phyloP scores from a whole-genome alignment of 140 eudicot genomes.

The Eryngium alpinum region DNA sequence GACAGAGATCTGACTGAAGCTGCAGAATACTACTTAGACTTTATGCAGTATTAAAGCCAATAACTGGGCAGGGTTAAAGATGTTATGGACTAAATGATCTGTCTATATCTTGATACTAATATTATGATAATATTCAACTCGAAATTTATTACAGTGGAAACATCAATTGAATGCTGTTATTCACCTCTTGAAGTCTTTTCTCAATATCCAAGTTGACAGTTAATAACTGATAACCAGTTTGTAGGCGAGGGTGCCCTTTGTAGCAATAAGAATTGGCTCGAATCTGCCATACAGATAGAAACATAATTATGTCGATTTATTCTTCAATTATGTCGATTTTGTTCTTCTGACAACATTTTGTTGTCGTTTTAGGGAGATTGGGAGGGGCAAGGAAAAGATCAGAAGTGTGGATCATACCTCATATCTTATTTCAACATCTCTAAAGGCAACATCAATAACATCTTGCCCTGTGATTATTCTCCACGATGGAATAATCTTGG shows the following conservation, averaged over 20 bases:
- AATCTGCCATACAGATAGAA: conserved; percentile 31
- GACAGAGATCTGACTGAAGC: no score
- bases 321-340: no score
- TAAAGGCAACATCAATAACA: conserved; percentile 59
- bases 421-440: conserved; percentile 52
- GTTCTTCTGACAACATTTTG: background rate
- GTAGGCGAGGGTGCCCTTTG: conserved; percentile 72
- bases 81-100: background rate
- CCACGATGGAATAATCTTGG: conserved; percentile 63
- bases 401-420: conserved; percentile 33
- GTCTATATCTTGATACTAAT: background rate
- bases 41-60: background rate
- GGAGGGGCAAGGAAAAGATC: background rate
- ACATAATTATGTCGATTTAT: background rate
- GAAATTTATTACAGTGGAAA: background rate
- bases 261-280: conserved; percentile 73
- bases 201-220: conserved; percentile 59
- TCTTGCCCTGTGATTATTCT: conserved; percentile 65
- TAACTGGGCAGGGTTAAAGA: background rate
- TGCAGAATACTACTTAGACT: no score
- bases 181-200: conserved; percentile 68
- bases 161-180: background rate
- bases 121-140: background rate
- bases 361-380: background rate
- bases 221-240: conserved; percentile 51